These are phyloP conservation scores for Metschnikowia proteae DNA, from an alignment of 805 yeast genomes.

Conservation along the genomic window DNA sequence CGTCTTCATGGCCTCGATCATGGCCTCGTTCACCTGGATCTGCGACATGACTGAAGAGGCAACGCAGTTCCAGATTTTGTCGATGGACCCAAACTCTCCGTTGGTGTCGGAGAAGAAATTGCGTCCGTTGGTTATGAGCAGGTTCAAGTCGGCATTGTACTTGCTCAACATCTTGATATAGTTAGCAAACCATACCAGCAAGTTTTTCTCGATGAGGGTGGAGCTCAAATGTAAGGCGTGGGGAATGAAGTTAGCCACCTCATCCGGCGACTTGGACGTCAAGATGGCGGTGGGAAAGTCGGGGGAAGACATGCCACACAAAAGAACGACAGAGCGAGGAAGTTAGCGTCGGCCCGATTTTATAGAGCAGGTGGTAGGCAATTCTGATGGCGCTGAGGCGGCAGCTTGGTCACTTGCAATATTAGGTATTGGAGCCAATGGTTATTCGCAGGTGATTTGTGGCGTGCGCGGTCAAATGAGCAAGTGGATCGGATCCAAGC, in stretches of 20 bases:
- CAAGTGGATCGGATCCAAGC: not conserved
- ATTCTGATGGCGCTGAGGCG: not conserved
- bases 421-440: not conserved
- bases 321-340: not conserved
- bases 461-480: constrained; percentile 4
- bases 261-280: constrained; percentile 40
- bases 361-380: not conserved
- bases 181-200: constrained; percentile 34
- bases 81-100: constrained; percentile 37
- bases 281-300: constrained; percentile 34
- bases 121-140: constrained; percentile 21
- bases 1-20: constrained; percentile 43
- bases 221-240: constrained; percentile 30
- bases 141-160: constrained; percentile 22
- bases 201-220: constrained; percentile 26
- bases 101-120: constrained; percentile 18
- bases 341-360: not conserved
- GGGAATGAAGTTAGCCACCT: constrained; percentile 38
- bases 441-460: not conserved
- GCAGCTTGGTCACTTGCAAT: not conserved
- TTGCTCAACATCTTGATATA: constrained; percentile 19
- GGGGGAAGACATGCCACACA: constrained; percentile 14
- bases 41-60: constrained; percentile 48
- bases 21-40: constrained; percentile 46
- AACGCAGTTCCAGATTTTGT: constrained; percentile 45